Evolutionary conservation across 2,329 filamentous ascomycete genomes (phyloP).

Genomic region (Corynespora cassiicola): DNA sequence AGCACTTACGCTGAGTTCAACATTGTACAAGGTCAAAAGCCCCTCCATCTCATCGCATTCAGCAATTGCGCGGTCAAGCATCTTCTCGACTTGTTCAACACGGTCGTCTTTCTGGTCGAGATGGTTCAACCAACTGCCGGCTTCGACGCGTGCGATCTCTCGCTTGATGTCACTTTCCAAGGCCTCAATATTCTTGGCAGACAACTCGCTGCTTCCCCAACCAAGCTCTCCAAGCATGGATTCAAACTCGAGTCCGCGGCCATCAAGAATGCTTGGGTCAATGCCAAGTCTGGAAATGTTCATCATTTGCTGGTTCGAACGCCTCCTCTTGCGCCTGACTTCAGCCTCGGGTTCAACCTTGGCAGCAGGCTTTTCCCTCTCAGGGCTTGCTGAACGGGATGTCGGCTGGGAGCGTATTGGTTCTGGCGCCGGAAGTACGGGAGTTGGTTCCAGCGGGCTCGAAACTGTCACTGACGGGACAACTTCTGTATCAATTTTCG

Average conservation of each 20-base stretch:
- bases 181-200: conserved; percentile 76
- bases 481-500: conserved; percentile 36
- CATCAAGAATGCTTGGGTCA: conserved; percentile 77
- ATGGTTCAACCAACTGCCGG: conserved; percentile 88
- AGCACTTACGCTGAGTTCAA: conserved; percentile 85
- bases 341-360: conserved; percentile 45
- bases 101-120: conserved; percentile 86
- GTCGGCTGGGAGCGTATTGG: conserved; percentile 25
- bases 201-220: conserved; percentile 81
- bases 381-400: conserved; percentile 47
- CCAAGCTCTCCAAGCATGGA: conserved; percentile 85
- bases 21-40: conserved; percentile 89
- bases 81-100: conserved; percentile 81
- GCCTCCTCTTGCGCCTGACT: conserved; percentile 65
- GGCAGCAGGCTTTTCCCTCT: conserved; percentile 26
- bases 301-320: conserved; percentile 76
- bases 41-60: conserved; percentile 98
- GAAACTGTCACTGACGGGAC: conserved; percentile 45
- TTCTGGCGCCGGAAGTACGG: conserved; percentile 22
- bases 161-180: conserved; percentile 84
- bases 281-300: conserved; percentile 81
- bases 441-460: conserved; percentile 31
- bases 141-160: conserved; percentile 88
- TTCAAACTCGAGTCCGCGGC: conserved; percentile 79
- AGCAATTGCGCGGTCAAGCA: conserved; percentile 87